These are phyloP conservation scores for Lenzites betulinus DNA, from an alignment of 768 basidiomycete genomes.

Conservation along the genomic window DNA sequence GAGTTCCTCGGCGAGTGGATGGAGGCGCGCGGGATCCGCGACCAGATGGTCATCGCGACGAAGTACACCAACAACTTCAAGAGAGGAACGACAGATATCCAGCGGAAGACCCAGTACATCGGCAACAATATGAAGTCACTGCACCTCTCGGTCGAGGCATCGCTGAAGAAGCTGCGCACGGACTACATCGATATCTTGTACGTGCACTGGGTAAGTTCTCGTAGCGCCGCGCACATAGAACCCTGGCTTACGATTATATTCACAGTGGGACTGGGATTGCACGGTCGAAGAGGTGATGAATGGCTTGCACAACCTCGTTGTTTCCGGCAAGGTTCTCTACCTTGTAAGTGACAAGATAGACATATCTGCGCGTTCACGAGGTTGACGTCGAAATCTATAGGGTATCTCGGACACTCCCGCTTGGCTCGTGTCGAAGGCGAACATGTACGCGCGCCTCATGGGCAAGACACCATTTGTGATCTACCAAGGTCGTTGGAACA, in stretches of 20 bases:
- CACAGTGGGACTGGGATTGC: conserved; percentile 50
- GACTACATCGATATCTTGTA: conserved; percentile 58
- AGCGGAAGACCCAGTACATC: conserved; percentile 39
- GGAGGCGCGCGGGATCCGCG: conserved; percentile 32
- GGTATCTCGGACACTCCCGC: conserved; percentile 32
- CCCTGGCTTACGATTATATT: conserved; percentile 13
- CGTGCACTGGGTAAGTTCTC: conserved; percentile 34
- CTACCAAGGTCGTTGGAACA: conserved; percentile 35
- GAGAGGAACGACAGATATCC: background rate
- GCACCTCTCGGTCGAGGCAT: conserved; percentile 31
- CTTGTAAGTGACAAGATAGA: conserved; percentile 14
- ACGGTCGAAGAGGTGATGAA: conserved; percentile 57
- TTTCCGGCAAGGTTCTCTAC: conserved; percentile 45
- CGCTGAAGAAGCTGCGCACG: conserved; percentile 51
- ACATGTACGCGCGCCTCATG: conserved; percentile 39
- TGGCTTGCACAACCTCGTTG: conserved; percentile 49
- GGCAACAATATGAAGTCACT: conserved; percentile 41
- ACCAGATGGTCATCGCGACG: conserved; percentile 34
- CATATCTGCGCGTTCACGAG: too few relatives aligned
- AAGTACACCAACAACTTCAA: conserved; percentile 16
- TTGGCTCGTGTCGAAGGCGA: conserved; percentile 37
- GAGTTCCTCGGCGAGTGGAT: conserved; percentile 42
- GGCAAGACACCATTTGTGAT: conserved; percentile 37
- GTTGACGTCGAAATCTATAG: background rate
- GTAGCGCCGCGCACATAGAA: too few relatives aligned